Conservation (phyloP, 106 monocot genomes). For the Dioscorea zingiberensis region DNA sequence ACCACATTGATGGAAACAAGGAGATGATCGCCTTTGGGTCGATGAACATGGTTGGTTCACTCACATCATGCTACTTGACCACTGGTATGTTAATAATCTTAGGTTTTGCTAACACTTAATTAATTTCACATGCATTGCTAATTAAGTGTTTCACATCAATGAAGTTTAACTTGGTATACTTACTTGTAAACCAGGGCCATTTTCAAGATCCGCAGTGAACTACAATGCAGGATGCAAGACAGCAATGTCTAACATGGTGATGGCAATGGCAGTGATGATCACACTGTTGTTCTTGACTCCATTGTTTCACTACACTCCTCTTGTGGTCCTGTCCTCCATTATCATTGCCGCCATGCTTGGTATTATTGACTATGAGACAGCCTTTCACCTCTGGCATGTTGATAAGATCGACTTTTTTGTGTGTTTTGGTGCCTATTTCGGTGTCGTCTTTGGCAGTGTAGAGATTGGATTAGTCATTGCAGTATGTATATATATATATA, state of each 20-base stretch:
- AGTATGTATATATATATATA: too few species aligned
- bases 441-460: constrained; percentile 66
- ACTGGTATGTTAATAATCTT: constrained; percentile 35
- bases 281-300: constrained; percentile 75
- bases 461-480: constrained; percentile 63
- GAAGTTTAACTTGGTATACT: not conserved
- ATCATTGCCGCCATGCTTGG: constrained; percentile 8
- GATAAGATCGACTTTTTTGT: constrained; percentile 75
- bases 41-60: constrained; percentile 94
- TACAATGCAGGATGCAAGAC: constrained; percentile 66
- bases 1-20: constrained; percentile 91
- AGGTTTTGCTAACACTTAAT: not conserved
- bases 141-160: not conserved
- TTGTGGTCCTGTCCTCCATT: constrained; percentile 42
- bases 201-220: constrained; percentile 70
- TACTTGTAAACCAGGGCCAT: constrained; percentile 24
- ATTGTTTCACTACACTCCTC: constrained; percentile 70
- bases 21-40: constrained; percentile 93
- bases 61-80: constrained; percentile 87
- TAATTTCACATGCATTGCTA: not conserved
- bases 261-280: constrained; percentile 63
- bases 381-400: constrained; percentile 51
- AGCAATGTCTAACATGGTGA: constrained; percentile 64
- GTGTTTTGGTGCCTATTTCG: constrained; percentile 57
- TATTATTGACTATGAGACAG: constrained; percentile 40